Base-by-base conservation (phyloP, 1,284 basidiomycete species). In the Cutaneotrichosporon spelunceum region DNA sequence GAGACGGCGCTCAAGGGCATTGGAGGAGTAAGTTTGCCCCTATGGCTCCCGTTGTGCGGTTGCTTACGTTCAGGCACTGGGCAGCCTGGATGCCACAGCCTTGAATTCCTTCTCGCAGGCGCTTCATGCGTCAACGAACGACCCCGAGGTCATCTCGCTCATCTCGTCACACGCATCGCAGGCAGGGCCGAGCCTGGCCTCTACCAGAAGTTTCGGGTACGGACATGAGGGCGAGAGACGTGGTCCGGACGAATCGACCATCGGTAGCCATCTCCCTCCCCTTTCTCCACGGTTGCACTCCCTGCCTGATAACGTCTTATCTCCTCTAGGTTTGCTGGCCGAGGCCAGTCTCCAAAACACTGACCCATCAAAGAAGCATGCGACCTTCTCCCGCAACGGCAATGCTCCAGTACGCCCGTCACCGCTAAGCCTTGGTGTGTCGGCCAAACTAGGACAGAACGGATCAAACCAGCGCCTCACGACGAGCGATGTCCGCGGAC, bases 291-390 rank as follows among this genome's bases (percentile, higher is more conserved):
- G 93, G 71, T 82, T 96, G 8, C 91, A 94, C 68, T 91, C 87
- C 0, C 81, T 97, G 5, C 93, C 93, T 0, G 93, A 96, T 76
- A 94, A 95, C 70, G 83, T 89, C 0, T 81, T 96, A 24, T 95
- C 94, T 62, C 93, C 93, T 2, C 81, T 96, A 9, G 93, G 93
- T 7, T 81, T 97, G 0, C 83, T 96, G 16, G 93, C 91, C 0
- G 93, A 96, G 77, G 91, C 93, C 0, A 92, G 89, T 72, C 80
- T 96, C 21, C 90, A 91, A 8, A 95, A 94, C 72, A 85, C 89
- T 1, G 84, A 78, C 45, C 59, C 57, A 13, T 21, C 63, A 2
- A 73, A 70, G 45, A 76, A 76, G 63, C 44, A 67, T 53, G 42
- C 47, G 0, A 49, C 53, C 4, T 50, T 56, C 19, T 21, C 53